phyloP scores from a whole-genome alignment of 2,329 filamentous ascomycete species.

The Ustulina deusta region DNA sequence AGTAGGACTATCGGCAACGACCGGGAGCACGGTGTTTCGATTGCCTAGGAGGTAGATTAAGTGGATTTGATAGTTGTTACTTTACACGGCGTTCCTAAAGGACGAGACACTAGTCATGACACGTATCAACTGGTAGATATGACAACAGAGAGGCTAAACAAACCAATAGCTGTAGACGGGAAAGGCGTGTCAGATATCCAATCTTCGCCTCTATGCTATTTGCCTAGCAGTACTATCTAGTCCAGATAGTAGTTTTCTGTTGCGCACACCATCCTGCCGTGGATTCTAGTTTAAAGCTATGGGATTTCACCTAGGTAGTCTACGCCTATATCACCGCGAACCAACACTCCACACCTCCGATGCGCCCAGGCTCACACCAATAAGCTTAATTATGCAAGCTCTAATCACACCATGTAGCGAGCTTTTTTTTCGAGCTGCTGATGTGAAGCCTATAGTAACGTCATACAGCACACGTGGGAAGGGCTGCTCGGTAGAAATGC shows the following conservation, averaged over 20 bases:
- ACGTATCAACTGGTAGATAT: not conserved
- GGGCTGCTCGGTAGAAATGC: not conserved
- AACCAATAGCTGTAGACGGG: no score
- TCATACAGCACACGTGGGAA: slow-evolving; percentile 4
- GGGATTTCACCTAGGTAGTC: not conserved
- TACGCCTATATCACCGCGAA: not conserved
- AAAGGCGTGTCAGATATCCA: no score
- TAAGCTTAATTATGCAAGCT: slow-evolving; percentile 3
- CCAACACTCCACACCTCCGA: slow-evolving; percentile 12
- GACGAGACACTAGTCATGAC: not conserved
- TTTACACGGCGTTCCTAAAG: not conserved
- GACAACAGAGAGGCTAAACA: not conserved
- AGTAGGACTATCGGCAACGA: not conserved
- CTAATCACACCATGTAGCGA: not conserved
- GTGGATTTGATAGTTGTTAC: not conserved
- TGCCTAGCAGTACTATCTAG: not conserved
- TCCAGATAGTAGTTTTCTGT: not conserved
- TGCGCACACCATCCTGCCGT: not conserved
- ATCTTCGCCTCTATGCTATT: no score
- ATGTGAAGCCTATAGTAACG: not conserved
- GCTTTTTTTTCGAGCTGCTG: not conserved
- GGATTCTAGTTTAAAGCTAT: not conserved
- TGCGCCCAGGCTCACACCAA: not conserved
- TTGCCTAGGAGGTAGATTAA: not conserved
- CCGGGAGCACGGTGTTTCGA: not conserved